Evolutionary conservation across 345 rosid genomes (phyloP).

Genomic region (Passiflora organensis): DNA sequence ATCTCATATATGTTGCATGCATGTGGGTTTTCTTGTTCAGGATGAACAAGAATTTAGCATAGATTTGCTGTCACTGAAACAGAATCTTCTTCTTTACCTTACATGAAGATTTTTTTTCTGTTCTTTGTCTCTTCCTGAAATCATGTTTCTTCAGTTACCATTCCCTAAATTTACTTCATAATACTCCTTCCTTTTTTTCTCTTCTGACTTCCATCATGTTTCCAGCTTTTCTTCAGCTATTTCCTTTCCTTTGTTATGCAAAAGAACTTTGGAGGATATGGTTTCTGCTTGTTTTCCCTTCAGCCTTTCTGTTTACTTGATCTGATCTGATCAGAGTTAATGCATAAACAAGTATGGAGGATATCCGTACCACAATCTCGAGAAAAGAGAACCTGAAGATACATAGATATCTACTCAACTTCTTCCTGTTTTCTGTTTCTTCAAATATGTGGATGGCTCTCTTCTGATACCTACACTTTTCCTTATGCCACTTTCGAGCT

Average conservation of each 20-base stretch:
- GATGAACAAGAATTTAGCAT: neutral
- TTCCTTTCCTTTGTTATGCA: neutral
- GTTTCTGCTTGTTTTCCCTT: too few species aligned
- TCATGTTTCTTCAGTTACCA: neutral
- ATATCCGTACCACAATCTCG: too few species aligned
- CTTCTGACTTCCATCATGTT: neutral
- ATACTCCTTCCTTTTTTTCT: neutral
- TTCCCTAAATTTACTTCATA: conserved; percentile 5
- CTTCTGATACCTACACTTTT: too few species aligned
- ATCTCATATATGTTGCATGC: neutral
- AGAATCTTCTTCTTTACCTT: conserved; percentile 24
- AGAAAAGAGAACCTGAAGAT: too few species aligned
- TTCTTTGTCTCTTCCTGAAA: neutral
- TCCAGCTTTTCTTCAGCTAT: neutral
- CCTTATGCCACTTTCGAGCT: too few species aligned
- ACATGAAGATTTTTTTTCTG: neutral
- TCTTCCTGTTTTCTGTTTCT: too few species aligned
- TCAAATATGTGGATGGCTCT: too few species aligned
- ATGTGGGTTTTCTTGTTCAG: conserved; percentile 15
- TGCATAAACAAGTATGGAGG: too few species aligned
- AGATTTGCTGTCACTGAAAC: conserved; percentile 19
- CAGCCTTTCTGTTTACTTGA: too few species aligned
- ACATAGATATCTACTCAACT: too few species aligned
- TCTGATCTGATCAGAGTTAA: too few species aligned
- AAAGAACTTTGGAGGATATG: neutral